Percentiles rank a stretch among this genome's conserved stretches.
Evolutionary conservation across 2,329 filamentous ascomycete genomes (phyloP).

Genomic region (Diaporthe helianthi): DNA sequence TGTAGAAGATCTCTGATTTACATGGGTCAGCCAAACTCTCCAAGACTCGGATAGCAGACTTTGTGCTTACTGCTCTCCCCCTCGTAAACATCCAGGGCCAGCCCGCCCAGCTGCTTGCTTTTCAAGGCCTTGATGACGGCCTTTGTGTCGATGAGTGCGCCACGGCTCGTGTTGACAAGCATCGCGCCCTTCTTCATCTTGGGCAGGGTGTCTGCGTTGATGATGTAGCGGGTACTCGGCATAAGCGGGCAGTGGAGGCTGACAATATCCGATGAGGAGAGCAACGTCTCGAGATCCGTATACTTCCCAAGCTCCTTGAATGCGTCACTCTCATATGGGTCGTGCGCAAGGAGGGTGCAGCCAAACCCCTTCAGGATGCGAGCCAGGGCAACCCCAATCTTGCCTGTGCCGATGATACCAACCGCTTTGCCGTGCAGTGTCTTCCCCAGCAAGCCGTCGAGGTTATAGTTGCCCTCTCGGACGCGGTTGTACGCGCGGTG

Average conservation of each 20-base stretch:
- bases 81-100: slow-evolving; percentile 75
- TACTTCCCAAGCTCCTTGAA: slow-evolving; percentile 60
- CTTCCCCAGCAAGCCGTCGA: slow-evolving; percentile 67
- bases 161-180: slow-evolving; percentile 73
- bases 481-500: slow-evolving; percentile 74
- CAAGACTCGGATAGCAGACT: background rate
- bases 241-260: slow-evolving; percentile 72
- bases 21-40: background rate
- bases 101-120: slow-evolving; percentile 62
- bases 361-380: slow-evolving; percentile 71
- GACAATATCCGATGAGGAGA: slow-evolving; percentile 65
- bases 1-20: slow-evolving; percentile 62
- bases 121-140: slow-evolving; percentile 69
- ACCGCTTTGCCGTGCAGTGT: slow-evolving; percentile 71
- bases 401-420: slow-evolving; percentile 69
- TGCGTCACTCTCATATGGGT: slow-evolving; percentile 59
- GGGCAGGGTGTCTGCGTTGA: slow-evolving; percentile 60
- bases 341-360: slow-evolving; percentile 66
- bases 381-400: slow-evolving; percentile 68
- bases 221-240: slow-evolving; percentile 64
- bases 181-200: slow-evolving; percentile 66
- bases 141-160: slow-evolving; percentile 66
- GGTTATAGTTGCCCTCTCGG: slow-evolving; percentile 71
- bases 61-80: slow-evolving; percentile 55
- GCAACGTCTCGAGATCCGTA: slow-evolving; percentile 59